These are phyloP conservation scores for Colletotrichum higginsianum DNA, from an alignment of 2,329 filamentous ascomycete species.

Conservation along the genomic window DNA sequence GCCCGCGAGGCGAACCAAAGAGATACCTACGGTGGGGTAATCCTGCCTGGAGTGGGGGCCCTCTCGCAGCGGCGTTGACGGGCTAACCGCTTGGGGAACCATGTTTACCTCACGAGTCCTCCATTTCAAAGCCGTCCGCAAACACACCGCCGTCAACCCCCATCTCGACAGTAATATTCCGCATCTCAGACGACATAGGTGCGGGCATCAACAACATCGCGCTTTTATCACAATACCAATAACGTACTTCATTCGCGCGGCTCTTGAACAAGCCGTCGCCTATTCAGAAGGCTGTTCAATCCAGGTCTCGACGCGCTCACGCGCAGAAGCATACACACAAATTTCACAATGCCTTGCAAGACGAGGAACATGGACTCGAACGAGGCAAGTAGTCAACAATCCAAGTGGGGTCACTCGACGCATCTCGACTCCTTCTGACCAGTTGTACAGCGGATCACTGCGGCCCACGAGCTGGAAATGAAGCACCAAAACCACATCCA, in stretches of 20 bases:
- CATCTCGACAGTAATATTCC: constrained; percentile 14
- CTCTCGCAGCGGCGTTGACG: background rate
- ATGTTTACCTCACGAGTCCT: constrained; percentile 48
- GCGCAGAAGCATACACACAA: constrained; percentile 30
- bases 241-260: too few relatives aligned
- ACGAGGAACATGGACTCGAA: constrained; percentile 41
- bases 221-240: background rate
- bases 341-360: constrained; percentile 36
- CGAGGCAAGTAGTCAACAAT: constrained; percentile 26
- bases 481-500: constrained; percentile 77
- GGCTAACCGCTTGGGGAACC: constrained; percentile 46
- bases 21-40: background rate
- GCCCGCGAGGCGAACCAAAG: background rate
- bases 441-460: constrained; percentile 58
- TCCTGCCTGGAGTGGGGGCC: constrained; percentile 16
- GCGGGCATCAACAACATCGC: constrained; percentile 11
- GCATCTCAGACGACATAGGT: constrained; percentile 10
- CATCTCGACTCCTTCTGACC: constrained; percentile 5
- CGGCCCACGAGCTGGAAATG: constrained; percentile 74
- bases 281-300: background rate
- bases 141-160: constrained; percentile 29
- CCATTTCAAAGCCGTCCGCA: constrained; percentile 15
- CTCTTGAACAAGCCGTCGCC: background rate
- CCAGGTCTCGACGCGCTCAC: constrained; percentile 23
- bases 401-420: background rate